Base-by-base conservation (phyloP, 2,329 filamentous ascomycete species). In the Alternaria dauci region DNA sequence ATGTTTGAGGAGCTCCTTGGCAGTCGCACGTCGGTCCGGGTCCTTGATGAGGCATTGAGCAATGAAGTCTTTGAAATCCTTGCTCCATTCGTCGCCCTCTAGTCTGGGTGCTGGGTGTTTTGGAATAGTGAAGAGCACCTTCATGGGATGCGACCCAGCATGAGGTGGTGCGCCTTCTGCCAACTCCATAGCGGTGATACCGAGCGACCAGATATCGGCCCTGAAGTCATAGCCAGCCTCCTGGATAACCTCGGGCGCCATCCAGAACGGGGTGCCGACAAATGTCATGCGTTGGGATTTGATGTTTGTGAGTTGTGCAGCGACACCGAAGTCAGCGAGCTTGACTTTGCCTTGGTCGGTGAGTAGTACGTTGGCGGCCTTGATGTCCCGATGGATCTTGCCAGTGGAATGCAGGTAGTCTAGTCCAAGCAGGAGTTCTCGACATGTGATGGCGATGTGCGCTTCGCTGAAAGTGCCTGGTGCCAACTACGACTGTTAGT, bases 231-330 rank as follows among this genome's bases (percentile, higher is more conserved):
- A 97, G 48, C 94, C 94, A 57, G 93, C 95, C 79, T 98, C 94
- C 80, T 97, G 96, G 77, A 98, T 98, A 52, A 98, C 94, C 81
- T 98, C 94, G 8, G 94, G 94, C 2, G 95, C 94, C 94, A 98
- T 98, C 95, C 95, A 98, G 78, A 97, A 98, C 0, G 95, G 95
- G 0, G 94, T 98, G 97, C 95, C 95, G 20, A 99, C 95, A 74
- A 99, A 98, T 0, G 95, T 99, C 79, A 98, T 94, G 55, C 95
- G 89, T 78, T 97, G 93, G 2, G 94, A 97, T 80, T 97, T 97
- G 81, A 98, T 96, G 76, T 97, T 97, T 62, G 93, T 96, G 72
- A 99, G 85, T 78, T 99, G 95, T 30, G 95, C 94, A 8, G 95
- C 95, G 42, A 99, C 95, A 61, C 95, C 95, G 76, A 99, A 99